Percentiles rank a stretch among this genome's conserved stretches.
These are phyloP conservation scores for Purshia tridentata DNA, from an alignment of 306 rosid genomes.

Conservation along the genomic window DNA sequence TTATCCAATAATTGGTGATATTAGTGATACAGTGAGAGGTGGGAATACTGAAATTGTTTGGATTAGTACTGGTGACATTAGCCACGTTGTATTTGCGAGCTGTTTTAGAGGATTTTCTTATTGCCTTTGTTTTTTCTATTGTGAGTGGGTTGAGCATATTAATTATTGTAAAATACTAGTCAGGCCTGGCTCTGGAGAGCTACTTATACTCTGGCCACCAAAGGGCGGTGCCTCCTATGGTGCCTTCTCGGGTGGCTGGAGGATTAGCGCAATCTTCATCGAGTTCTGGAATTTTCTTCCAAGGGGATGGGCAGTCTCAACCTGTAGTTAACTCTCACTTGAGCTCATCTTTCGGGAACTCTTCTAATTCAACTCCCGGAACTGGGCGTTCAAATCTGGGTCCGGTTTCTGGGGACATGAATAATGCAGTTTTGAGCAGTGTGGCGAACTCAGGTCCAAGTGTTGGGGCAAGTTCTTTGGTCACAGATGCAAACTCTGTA, in stretches of 20 bases:
- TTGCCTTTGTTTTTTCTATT: constrained; percentile 31
- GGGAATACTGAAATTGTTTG: constrained; percentile 16
- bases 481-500: constrained; percentile 96
- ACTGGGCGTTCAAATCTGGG: constrained; percentile 75
- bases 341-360: constrained; percentile 78
- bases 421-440: constrained; percentile 67
- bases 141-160: constrained; percentile 37
- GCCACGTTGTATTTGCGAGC: constrained; percentile 18
- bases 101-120: constrained; percentile 19
- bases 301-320: constrained; percentile 89
- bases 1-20: constrained; percentile 25
- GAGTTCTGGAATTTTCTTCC: constrained; percentile 96
- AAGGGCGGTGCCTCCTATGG: constrained; percentile 78
- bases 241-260: constrained; percentile 89
- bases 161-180: constrained; percentile 26
- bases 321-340: constrained; percentile 79
- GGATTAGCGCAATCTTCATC: constrained; percentile 90
- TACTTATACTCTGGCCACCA: constrained; percentile 69
- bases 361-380: constrained; percentile 73
- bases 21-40: constrained; percentile 22
- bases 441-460: constrained; percentile 92
- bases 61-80: constrained; percentile 13
- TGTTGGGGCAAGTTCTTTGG: constrained; percentile 95
- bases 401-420: constrained; percentile 89
- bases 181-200: constrained; percentile 79